These are phyloP conservation scores for Rubus idaeus DNA, from an alignment of 306 rosid genomes.

Conservation along the genomic window DNA sequence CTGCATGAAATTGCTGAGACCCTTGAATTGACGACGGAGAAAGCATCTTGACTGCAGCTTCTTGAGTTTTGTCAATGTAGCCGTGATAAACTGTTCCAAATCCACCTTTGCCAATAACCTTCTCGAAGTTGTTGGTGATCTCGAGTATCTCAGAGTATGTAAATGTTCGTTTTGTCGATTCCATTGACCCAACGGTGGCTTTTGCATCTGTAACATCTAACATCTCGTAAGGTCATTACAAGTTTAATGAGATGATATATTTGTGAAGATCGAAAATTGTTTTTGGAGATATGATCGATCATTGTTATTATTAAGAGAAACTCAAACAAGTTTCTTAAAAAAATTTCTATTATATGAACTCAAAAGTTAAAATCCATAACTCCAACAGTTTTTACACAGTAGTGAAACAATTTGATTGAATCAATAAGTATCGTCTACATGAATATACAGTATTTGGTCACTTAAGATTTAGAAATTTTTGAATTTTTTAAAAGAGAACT, in stretches of 20 bases:
- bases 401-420: too few species aligned
- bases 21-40: slow-evolving; percentile 40
- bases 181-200: too few species aligned
- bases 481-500: too few species aligned
- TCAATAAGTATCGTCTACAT: too few species aligned
- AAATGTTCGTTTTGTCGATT: slow-evolving; percentile 13
- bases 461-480: too few species aligned
- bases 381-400: too few species aligned
- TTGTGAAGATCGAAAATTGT: neutral
- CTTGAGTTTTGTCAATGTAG: slow-evolving; percentile 29
- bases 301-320: slow-evolving; percentile 9
- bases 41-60: slow-evolving; percentile 48
- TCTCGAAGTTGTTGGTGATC: slow-evolving; percentile 37
- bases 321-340: too few species aligned
- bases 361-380: too few species aligned
- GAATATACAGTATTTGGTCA: too few species aligned
- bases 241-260: neutral
- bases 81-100: slow-evolving; percentile 45
- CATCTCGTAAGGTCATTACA: neutral
- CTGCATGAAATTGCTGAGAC: slow-evolving; percentile 39
- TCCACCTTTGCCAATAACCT: slow-evolving; percentile 41
- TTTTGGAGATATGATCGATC: too few species aligned
- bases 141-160: slow-evolving; percentile 26
- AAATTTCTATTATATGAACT: too few species aligned
- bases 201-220: too few species aligned